Base-by-base conservation (phyloP, 2,329 filamentous ascomycete species). In the Aspergillus floridensis region DNA sequence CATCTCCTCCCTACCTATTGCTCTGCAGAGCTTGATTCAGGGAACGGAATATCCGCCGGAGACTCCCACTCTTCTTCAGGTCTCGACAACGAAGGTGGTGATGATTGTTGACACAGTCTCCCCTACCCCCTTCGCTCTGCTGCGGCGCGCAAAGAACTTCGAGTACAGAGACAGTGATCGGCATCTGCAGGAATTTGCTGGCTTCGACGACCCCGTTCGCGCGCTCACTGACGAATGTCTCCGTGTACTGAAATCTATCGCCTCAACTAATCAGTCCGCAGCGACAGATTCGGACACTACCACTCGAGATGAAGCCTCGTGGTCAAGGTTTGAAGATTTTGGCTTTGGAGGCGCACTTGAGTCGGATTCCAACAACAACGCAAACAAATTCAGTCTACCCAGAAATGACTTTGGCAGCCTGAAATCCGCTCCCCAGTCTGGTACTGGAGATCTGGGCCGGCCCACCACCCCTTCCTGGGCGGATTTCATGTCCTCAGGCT, bases 401-500 rank as follows among this genome's bases (percentile, higher is more conserved):
- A 75, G 75, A 24, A 73, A 74, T 19, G 72, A 76, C 54, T 76
- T 76, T 58, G 78, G 64, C 2, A 86, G 85, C 21, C 74, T 96
- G 41, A 83, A 86, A 59, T 84, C 84, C 14, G 85, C 86, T 5
- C 86, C 92, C 16, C 83, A 85, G 5, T 91, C 91, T 10, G 85
- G 85, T 54, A 83, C 76, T n/a, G 83, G 83, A 48, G 86, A 88
- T 59, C 76, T 89, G 49, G 92, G 85, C 38, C 85, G 95, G 59
- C 95, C 95, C 1, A 98, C 92, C 0, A 99, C 95, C 0, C 95
- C 95, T 1, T 98, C 95, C 0, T 99, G 95, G 95, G 95, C 95
- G 3, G 95, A 99, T 73, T 99, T 99, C 74, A 82, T 99, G 59
- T 96, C 92, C 1, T 92, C 92, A 47, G 95, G 95, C 1, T 99